Conservation (phyloP, 139 green algal genomes). For the Gonium pectorale region DNA sequence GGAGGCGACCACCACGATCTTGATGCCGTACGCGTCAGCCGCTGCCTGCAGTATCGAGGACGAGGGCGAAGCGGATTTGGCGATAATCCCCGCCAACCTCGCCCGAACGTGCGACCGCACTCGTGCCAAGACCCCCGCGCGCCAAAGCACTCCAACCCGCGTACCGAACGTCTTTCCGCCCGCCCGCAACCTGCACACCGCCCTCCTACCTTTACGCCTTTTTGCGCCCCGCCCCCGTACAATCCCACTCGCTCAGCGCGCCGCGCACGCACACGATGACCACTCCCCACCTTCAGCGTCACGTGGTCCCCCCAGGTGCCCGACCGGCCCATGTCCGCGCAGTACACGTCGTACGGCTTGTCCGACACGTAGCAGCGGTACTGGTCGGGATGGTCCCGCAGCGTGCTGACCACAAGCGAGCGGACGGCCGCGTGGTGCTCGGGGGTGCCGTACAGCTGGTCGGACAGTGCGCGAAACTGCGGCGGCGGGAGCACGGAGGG, state of each 20-base stretch:
- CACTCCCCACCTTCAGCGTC: conserved; percentile 85
- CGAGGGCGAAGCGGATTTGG: too few relatives aligned
- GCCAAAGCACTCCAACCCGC: too few relatives aligned
- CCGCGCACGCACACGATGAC: too few relatives aligned
- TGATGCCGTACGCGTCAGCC: conserved; percentile 69
- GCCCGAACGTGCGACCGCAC: too few relatives aligned
- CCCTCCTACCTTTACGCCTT: too few relatives aligned
- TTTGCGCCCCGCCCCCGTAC: too few relatives aligned
- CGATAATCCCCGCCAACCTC: too few relatives aligned
- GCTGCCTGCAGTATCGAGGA: conserved; percentile 62
- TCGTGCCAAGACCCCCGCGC: too few relatives aligned
- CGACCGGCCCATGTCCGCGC: conserved; percentile 57
- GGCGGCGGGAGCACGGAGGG: not conserved
- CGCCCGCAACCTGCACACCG: too few relatives aligned
- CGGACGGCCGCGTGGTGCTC: conserved; percentile 75
- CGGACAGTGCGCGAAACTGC: conserved; percentile 81
- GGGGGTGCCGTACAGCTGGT: conserved; percentile 83
- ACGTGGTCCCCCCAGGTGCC: conserved; percentile 89
- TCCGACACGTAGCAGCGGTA: conserved; percentile 62
- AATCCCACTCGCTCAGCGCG: too few relatives aligned
- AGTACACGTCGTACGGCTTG: conserved; percentile 74
- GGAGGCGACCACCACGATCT: conserved; percentile 75
- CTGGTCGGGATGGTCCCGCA: conserved; percentile 56
- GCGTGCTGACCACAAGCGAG: conserved; percentile 63
- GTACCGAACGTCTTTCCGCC: too few relatives aligned